Base-by-base conservation (phyloP, 75 land plant genomes). In the Azolla pinnata region DNA sequence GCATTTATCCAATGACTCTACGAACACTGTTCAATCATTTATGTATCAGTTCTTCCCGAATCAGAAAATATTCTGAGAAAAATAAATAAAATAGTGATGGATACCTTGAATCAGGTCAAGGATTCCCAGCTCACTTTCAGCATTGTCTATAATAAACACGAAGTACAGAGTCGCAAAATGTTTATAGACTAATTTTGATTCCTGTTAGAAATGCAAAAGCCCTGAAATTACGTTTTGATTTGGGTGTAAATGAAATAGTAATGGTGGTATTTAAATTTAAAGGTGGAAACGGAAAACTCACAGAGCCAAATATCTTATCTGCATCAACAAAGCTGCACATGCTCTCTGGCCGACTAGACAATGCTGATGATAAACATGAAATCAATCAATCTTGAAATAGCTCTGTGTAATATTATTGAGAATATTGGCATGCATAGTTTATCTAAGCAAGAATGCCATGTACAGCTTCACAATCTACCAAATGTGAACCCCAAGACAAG, bases 31-130 rank as follows among this genome's bases (percentile, higher is more conserved):
- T 54, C 62, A 52, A 30, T 20, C 60, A 40, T 23, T 21, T 34
- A 59, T 0, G 23, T 24, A 48, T 54, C 31, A 68, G 24, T 0
- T n/a, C n/a, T n/a, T n/a, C n/a, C n/a, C n/a, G n/a, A n/a, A n/a
- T n/a, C n/a, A n/a, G n/a, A n/a, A n/a, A n/a, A n/a, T n/a, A n/a
- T n/a, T n/a, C n/a, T n/a, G n/a, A n/a, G n/a, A n/a, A n/a, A n/a
- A n/a, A n/a, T n/a, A n/a, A n/a, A n/a, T n/a, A n/a, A n/a, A n/a
- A n/a, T n/a, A n/a, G n/a, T n/a, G n/a, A n/a, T n/a, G n/a, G n/a
- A n/a, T 67, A 93, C 98, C 98, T 93, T 93, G 98, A 49, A 93
- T 93, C 14, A 93, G 75, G 42, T 93, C 98, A 54, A 93, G 96
- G 73, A 93, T 79, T 24, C 87, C 98, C 17, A 93, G 78, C 71